Percentiles rank a stretch among this genome's conserved stretches.
These are phyloP conservation scores for Pseudopyricularia javanii DNA, from an alignment of 2,329 filamentous ascomycete genomes.

Conservation along the genomic window DNA sequence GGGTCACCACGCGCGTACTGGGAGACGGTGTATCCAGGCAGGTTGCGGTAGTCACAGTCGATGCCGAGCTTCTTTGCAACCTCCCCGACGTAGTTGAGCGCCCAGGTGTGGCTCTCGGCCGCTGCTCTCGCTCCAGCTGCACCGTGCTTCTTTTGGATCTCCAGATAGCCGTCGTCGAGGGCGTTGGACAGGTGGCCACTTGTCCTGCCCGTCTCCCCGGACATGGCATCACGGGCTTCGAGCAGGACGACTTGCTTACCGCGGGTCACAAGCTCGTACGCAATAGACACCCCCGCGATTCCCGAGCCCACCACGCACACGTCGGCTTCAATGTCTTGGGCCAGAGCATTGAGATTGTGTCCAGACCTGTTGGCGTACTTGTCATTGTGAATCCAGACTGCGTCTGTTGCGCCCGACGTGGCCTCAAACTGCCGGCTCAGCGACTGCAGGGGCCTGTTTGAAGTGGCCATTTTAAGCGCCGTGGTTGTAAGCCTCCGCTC, in stretches of 20 bases:
- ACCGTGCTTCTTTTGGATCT: constrained; percentile 39
- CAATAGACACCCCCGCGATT: constrained; percentile 36
- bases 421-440: not conserved
- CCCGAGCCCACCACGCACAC: constrained; percentile 39
- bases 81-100: constrained; percentile 35
- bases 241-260: constrained; percentile 36
- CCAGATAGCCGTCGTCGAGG: constrained; percentile 38
- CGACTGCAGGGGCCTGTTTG: not conserved
- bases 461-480: not conserved
- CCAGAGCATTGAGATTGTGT: constrained; percentile 15
- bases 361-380: constrained; percentile 28
- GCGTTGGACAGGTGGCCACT: constrained; percentile 41
- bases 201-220: constrained; percentile 40
- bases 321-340: constrained; percentile 29
- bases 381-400: constrained; percentile 39
- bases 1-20: constrained; percentile 28
- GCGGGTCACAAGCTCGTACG: constrained; percentile 38
- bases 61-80: constrained; percentile 34
- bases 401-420: constrained; percentile 35
- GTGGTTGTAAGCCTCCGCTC: not conserved
- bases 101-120: constrained; percentile 42
- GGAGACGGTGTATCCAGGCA: constrained; percentile 37
- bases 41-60: constrained; percentile 40
- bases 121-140: constrained; percentile 31
- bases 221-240: constrained; percentile 39